These are phyloP conservation scores for Discostella stelligera DNA, from an alignment of 352 stramenopile genomes.

Conservation along the genomic window DNA sequence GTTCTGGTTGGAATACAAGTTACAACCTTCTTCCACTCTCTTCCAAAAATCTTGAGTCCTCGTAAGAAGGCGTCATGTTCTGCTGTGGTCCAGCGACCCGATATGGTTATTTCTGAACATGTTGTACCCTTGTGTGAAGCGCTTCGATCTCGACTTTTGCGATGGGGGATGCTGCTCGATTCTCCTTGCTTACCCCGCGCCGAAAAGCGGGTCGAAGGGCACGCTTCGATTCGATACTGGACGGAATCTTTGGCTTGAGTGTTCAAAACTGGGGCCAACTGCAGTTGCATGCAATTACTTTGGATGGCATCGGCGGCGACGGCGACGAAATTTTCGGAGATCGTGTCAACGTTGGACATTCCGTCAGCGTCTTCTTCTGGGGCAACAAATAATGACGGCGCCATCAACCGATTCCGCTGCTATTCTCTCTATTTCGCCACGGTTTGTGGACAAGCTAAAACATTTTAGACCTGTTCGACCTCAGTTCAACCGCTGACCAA, in stretches of 20 bases:
- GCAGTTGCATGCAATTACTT: not conserved
- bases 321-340: not conserved
- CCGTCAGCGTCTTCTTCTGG: not conserved
- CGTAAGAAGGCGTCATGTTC: constrained; percentile 94
- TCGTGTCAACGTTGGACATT: not conserved
- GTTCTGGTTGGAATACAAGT: constrained; percentile 92
- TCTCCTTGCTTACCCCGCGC: not conserved
- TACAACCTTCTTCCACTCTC: constrained; percentile 96
- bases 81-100: constrained; percentile 90
- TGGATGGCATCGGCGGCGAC: not conserved
- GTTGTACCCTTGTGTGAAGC: not conserved
- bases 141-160: not conserved
- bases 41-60: constrained; percentile 90
- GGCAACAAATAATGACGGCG: not conserved
- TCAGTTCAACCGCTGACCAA: not conserved
- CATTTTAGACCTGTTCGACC: not conserved
- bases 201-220: not conserved
- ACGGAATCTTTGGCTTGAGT: not conserved
- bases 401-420: not conserved
- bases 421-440: not conserved
- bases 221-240: not conserved
- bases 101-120: constrained; percentile 8
- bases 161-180: not conserved
- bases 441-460: not conserved
- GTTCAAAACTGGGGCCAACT: too few species aligned